Evolutionary conservation across 2,329 filamentous ascomycete species (phyloP).

Genomic region (Hymenoscyphus occultus): DNA sequence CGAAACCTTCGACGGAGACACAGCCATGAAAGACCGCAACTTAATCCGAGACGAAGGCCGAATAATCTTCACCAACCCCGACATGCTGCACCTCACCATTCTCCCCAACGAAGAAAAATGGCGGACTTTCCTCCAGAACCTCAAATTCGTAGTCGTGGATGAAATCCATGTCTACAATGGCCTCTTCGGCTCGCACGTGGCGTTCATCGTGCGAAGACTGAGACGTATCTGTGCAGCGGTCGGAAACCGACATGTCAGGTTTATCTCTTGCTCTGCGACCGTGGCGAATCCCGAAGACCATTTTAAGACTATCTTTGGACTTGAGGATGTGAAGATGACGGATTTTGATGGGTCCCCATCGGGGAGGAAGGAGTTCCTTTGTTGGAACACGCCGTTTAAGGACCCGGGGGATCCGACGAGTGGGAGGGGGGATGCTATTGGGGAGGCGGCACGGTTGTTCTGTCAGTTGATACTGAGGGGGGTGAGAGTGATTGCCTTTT

Average conservation of each 20-base stretch:
- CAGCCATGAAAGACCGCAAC: constrained; percentile 74
- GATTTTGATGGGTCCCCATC: constrained; percentile 93
- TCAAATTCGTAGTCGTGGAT: constrained; percentile 86
- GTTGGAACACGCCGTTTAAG: constrained; percentile 96
- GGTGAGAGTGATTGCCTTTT: constrained; percentile 90
- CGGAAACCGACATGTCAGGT: constrained; percentile 80
- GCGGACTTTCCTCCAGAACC: constrained; percentile 82
- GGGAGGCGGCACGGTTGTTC: constrained; percentile 86
- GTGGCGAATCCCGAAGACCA: constrained; percentile 90
- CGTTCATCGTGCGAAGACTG: constrained; percentile 88
- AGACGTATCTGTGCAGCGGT: constrained; percentile 85
- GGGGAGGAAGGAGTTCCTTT: constrained; percentile 89
- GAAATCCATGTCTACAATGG: constrained; percentile 97
- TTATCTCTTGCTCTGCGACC: constrained; percentile 94
- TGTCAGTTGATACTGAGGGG: constrained; percentile 86
- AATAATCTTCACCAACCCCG: constrained; percentile 96
- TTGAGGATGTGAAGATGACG: constrained; percentile 74
- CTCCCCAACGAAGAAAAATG: constrained; percentile 87
- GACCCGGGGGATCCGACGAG: constrained; percentile 84
- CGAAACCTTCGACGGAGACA: constrained; percentile 96
- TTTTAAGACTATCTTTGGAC: constrained; percentile 91
- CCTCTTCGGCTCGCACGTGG: constrained; percentile 88
- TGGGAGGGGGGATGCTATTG: constrained; percentile 77
- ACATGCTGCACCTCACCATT: constrained; percentile 95
- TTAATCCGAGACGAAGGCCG: constrained; percentile 81